Evolutionary conservation across 2,329 filamentous ascomycete genomes (phyloP), one percentile per base, ranked within the genome.

Genomic region (Alternaria infectoria): DNA sequence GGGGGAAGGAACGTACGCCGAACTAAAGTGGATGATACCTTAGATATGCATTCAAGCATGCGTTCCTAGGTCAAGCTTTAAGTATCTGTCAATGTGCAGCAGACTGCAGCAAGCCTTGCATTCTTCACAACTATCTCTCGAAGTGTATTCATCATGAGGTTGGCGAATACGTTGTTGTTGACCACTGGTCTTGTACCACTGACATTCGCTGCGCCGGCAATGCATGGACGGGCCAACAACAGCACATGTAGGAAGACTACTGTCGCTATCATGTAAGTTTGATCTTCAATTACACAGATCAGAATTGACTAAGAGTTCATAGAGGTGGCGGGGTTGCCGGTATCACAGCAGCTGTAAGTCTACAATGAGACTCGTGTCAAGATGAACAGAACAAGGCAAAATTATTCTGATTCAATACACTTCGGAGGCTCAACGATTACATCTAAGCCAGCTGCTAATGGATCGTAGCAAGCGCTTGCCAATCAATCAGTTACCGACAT

Each of bases 401-500:
- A 12, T 23, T 9, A 3, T 17, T n/a, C 9, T 40, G 1, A 23
- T 15, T 3, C 30, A 23, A 36, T 10, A 11, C 8, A 52, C 5
- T 10, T 2, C 28, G 6, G 32, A 40, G 2, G 12, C 28, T 36
- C 10, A 13, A n/a, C 7, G 10, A 3, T n/a, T 40, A 21, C 3
- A 12, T 9, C 23, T 8, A 50, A 23, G 61, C 65, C 10, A 70
- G 5, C 32, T 25, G 6, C 36, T 59, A 19, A 59, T 3, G 3
- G 0, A 4, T 3, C 13, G 2, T 62, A 84, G 83, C 88, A 91
- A 82, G 84, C 88, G 4, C 76, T 91, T 6, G 77, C 83, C 5
- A 89, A 91, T 57, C 83, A 84, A 3, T 90, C 88, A 0, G 80
- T 91, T 6, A 79, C 82, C 0, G 88, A 91, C 62, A 91, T 91